Percentiles rank a stretch among this genome's conserved stretches.
Conservation (phyloP, 208 protist species). For the Leishmania aethiopica region DNA sequence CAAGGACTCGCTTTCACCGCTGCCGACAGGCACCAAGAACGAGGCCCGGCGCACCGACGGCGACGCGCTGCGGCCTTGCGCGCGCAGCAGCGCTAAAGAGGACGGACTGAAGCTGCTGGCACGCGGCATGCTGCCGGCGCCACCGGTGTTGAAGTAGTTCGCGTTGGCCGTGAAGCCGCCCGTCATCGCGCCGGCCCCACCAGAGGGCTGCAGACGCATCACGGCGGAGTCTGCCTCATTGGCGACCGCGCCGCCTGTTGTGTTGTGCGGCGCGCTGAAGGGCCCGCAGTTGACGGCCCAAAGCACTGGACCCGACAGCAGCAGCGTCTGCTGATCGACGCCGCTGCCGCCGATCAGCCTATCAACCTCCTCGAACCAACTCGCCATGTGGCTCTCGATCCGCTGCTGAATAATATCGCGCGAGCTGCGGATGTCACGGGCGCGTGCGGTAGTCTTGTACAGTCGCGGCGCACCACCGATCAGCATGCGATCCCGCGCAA, state of each 20-base stretch:
- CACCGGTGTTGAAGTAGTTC: not conserved
- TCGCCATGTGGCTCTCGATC: constrained; percentile 45
- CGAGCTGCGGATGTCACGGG: constrained; percentile 65
- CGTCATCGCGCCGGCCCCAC: not conserved
- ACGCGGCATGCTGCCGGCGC: constrained; percentile 8
- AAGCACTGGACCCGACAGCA: constrained; percentile 51
- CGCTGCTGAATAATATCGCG: constrained; percentile 63
- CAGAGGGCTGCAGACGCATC: not conserved
- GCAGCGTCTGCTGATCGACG: constrained; percentile 29
- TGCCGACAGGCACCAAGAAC: not conserved
- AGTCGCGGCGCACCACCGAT: constrained; percentile 43
- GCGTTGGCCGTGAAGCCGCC: not conserved
- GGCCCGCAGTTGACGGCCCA: constrained; percentile 39
- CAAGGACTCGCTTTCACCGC: not conserved
- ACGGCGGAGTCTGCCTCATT: constrained; percentile 18
- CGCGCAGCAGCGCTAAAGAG: constrained; percentile 3
- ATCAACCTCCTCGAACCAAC: constrained; percentile 64
- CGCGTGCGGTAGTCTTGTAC: constrained; percentile 35
- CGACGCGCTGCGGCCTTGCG: not conserved
- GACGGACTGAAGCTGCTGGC: constrained; percentile 2
- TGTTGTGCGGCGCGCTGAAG: constrained; percentile 1
- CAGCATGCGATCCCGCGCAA: constrained; percentile 66
- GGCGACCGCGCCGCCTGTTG: constrained; percentile 5
- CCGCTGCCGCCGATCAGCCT: constrained; percentile 23
- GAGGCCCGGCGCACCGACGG: not conserved